phyloP scores from a whole-genome alignment of 2,329 filamentous ascomycete species.

The Aspergillus pseudoviridinutans region DNA sequence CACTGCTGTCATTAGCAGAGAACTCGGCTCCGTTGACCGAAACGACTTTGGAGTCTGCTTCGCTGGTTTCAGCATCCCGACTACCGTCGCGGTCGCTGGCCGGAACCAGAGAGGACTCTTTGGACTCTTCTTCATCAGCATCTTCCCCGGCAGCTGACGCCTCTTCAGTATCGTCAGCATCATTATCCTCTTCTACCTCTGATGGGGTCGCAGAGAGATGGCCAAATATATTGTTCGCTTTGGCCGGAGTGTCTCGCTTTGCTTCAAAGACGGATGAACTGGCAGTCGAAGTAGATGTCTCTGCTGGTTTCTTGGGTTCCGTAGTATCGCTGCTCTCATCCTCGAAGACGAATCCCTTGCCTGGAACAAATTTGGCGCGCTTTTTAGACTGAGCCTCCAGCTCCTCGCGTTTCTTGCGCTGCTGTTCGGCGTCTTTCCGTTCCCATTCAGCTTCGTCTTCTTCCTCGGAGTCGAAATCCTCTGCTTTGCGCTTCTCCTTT shows the following conservation, averaged over 20 bases:
- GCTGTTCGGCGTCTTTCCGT: conserved; percentile 43
- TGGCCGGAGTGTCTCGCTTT: conserved; percentile 22
- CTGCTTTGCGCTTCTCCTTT: conserved; percentile 47
- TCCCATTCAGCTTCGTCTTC: conserved; percentile 50
- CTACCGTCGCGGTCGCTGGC: conserved; percentile 9
- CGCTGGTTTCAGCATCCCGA: conserved; percentile 3
- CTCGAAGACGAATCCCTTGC: conserved; percentile 31
- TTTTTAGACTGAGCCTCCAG: conserved; percentile 36
- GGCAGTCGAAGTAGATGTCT: conserved; percentile 8
- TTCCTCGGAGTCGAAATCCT: conserved; percentile 51
- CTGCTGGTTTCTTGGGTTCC: conserved; percentile 17
- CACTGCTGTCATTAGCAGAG: conserved; percentile 18
- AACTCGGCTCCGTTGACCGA: conserved; percentile 8
- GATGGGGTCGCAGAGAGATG: conserved; percentile 30
- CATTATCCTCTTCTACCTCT: conserved; percentile 22
- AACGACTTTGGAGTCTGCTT: conserved; percentile 5
- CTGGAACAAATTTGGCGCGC: conserved; percentile 28
- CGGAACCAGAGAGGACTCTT: conserved; percentile 13
- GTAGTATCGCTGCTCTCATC: conserved; percentile 18
- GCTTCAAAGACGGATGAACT: conserved; percentile 28
- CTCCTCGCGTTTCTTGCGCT: conserved; percentile 43
- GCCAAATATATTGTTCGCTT: conserved; percentile 36
- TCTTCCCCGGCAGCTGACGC: conserved; percentile 20
- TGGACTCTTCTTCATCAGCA: conserved; percentile 10
- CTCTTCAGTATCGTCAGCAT: conserved; percentile 26